Evolutionary conservation across 2,329 filamentous ascomycete genomes (phyloP).

Genomic region (Chaetomiaceae sp.): DNA sequence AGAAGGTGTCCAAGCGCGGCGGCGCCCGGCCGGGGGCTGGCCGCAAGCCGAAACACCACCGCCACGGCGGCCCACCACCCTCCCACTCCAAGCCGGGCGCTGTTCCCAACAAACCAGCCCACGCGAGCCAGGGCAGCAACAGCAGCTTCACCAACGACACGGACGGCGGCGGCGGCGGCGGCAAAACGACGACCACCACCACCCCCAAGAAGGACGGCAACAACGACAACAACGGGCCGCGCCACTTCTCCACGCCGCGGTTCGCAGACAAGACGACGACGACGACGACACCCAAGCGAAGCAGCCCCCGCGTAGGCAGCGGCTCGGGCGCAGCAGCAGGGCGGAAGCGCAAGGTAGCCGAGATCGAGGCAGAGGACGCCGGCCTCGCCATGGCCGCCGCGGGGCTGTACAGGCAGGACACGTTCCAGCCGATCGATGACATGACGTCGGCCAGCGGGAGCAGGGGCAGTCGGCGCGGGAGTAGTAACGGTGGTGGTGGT

Average conservation of each 20-base stretch:
- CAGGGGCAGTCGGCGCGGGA: not conserved
- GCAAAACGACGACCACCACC: not conserved
- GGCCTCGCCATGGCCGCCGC: not conserved
- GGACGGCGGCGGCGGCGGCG: too few relatives aligned
- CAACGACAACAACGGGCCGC: too few relatives aligned
- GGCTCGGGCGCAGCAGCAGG: not conserved
- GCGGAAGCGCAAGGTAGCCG: constrained; percentile 17
- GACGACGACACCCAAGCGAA: not conserved
- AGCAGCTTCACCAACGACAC: constrained; percentile 7
- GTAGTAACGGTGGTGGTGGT: not conserved
- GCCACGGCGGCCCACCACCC: not conserved
- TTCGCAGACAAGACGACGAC: too few relatives aligned
- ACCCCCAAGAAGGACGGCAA: not conserved
- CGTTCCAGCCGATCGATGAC: constrained; percentile 18
- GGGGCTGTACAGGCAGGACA: constrained; percentile 10
- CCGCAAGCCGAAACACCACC: constrained; percentile 23
- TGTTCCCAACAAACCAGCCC: constrained; percentile 1
- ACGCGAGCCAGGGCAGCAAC: constrained; percentile 3
- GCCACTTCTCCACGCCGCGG: too few relatives aligned
- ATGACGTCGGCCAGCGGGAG: not conserved
- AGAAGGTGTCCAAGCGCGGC: constrained; percentile 23
- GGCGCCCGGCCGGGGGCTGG: constrained; percentile 24
- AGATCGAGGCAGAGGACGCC: constrained; percentile 10
- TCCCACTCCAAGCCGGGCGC: not conserved
- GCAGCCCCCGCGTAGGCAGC: not conserved